phyloP scores from a whole-genome alignment of 2,329 filamentous ascomycete species.

The Metarhizium humberi region DNA sequence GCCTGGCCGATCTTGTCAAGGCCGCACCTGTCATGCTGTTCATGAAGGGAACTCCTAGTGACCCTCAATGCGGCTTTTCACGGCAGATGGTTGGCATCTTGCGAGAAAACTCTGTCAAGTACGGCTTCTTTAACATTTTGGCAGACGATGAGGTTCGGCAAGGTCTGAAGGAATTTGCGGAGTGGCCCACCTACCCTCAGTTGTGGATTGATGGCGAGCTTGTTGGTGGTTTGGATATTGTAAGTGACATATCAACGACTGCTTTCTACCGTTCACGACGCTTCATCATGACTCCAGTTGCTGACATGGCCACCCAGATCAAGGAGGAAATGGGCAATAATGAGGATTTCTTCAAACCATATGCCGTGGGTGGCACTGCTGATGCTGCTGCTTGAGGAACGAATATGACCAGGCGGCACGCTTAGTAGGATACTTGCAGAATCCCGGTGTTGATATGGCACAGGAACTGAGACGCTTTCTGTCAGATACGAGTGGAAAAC shows the following conservation, averaged over 20 bases:
- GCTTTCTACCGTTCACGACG: neutral
- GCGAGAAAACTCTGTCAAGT: conserved; percentile 83
- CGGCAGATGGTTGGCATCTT: conserved; percentile 79
- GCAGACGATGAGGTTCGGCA: conserved; percentile 96
- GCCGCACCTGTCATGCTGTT: conserved; percentile 97
- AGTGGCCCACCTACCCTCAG: conserved; percentile 97
- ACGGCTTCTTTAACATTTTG: conserved; percentile 98
- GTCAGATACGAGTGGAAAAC: neutral
- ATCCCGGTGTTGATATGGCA: neutral
- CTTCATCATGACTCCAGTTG: neutral
- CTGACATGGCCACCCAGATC: conserved; percentile 45
- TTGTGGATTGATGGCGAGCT: conserved; percentile 86
- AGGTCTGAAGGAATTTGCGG: conserved; percentile 93
- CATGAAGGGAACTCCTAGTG: conserved; percentile 90
- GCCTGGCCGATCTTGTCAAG: conserved; percentile 78
- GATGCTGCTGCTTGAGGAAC: conserved; percentile 25
- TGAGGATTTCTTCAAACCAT: conserved; percentile 71
- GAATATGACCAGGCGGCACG: neutral
- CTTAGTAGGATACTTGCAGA: neutral
- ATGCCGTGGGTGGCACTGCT: conserved; percentile 43
- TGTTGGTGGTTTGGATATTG: conserved; percentile 90
- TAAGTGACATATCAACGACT: conserved; percentile 38
- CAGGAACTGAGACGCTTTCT: neutral
- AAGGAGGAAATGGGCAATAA: conserved; percentile 88
- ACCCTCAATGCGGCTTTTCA: conserved; percentile 87